These are phyloP conservation scores for Lyophyllum semitale DNA, from an alignment of 768 basidiomycete species.

Conservation along the genomic window DNA sequence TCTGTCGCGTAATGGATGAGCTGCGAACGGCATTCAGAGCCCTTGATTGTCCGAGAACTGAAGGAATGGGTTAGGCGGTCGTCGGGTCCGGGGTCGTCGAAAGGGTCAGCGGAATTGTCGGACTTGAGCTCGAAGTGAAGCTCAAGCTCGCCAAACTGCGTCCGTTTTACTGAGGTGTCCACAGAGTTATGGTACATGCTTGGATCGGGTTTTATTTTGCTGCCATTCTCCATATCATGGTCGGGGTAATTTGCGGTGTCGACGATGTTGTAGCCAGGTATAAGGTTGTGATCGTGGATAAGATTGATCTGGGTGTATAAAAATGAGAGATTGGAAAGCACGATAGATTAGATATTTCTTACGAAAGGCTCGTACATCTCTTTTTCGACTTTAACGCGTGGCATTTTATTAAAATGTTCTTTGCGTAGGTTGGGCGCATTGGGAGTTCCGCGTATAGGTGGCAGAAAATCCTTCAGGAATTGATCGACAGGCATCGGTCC, in stretches of 20 bases:
- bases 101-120: conserved; percentile 9
- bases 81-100: background rate
- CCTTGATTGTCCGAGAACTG: background rate
- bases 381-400: background rate
- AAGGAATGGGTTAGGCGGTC: background rate
- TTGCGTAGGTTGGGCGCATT: background rate
- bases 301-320: background rate
- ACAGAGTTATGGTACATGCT: conserved; percentile 3
- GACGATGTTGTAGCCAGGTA: conserved; percentile 13
- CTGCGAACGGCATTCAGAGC: conserved; percentile 19
- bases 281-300: conserved; percentile 1
- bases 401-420: background rate
- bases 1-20: conserved; percentile 23
- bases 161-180: conserved; percentile 1
- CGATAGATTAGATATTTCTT: background rate
- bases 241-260: conserved; percentile 12
- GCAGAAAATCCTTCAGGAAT: conserved; percentile 6
- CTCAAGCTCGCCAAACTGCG: conserved; percentile 12
- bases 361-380: conserved; percentile 7
- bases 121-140: conserved; percentile 20
- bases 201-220: conserved; percentile 3
- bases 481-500: conserved; percentile 8
- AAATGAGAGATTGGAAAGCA: background rate
- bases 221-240: background rate
- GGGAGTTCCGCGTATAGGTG: background rate